Evolutionary conservation across 345 rosid genomes (phyloP), one percentile per base, ranked within the genome.

Genomic region (Acer saccharum): DNA sequence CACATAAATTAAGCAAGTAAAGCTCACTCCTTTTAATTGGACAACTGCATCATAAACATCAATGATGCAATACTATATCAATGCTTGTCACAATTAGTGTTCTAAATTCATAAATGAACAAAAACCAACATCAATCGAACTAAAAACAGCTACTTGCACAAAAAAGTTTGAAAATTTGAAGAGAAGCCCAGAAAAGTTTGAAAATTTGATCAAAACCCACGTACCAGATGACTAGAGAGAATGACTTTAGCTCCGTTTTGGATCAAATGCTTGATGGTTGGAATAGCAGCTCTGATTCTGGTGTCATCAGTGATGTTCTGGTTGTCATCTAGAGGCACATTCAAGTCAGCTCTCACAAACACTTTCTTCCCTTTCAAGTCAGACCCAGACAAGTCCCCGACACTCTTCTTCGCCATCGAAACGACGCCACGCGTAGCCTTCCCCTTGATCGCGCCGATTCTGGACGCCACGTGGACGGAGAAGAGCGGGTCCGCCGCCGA

Each of bases 301-400:
- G 99, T 96, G 73, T 96, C 99, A 78, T 96, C 99, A 11, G 97
- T 92, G 82, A 96, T 94, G 73, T 92, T 94, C 84, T 89, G 95
- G 89, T 79, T 91, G 58, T 94, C 97, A 61, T 96, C 98, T 67
- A 96, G 81, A 73, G 99, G 99, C 63, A 96, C 99, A 79, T 96
- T 94, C 71, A 96, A 87, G 76, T 96, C 98, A 76, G 90, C 99
- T 76, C 99, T 88, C 71, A 96, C 98, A 77, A 94, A 91, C 72
- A 94, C 99, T 55, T 83, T 94, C 91, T 96, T 96, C 82, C 98
- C 99, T 71, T 96, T 94, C 90, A 96, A 86, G 77, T 91, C 99
- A 4, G 95, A 85, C 11, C 72, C 90, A 6, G 81, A 83, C 89
- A 96, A 81, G 11, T 91, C 93, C 54, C 94, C 97, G 9, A 96